Evolutionary conservation across 2,329 filamentous ascomycete species (phyloP).

Genomic region (Hypoxylon sp.): DNA sequence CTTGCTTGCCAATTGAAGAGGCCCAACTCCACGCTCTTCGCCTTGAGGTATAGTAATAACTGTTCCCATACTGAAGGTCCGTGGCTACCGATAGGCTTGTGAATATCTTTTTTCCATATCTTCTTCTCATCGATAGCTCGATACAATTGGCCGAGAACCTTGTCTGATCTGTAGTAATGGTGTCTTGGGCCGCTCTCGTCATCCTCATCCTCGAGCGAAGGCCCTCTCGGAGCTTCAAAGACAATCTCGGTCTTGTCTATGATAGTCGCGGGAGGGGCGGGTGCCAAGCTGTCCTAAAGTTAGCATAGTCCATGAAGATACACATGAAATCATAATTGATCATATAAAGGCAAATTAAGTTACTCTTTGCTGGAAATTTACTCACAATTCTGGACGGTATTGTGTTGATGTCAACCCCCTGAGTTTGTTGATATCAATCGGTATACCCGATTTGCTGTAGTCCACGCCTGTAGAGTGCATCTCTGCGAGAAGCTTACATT

Average conservation of each 20-base stretch:
- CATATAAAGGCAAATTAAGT: slow-evolving; percentile 1
- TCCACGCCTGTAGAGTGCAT: slow-evolving; percentile 81
- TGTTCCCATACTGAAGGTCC: slow-evolving; percentile 62
- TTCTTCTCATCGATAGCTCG: slow-evolving; percentile 79
- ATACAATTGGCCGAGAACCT: slow-evolving; percentile 79
- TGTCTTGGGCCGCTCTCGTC: slow-evolving; percentile 62
- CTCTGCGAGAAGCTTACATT: slow-evolving; percentile 71
- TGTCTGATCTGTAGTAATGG: slow-evolving; percentile 76
- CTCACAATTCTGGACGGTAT: slow-evolving; percentile 71
- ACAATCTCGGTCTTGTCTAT: slow-evolving; percentile 62
- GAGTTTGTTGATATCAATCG: slow-evolving; percentile 64
- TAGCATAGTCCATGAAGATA: slow-evolving; percentile 11
- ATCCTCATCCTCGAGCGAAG: slow-evolving; percentile 60
- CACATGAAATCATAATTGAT: not conserved
- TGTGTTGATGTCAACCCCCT: slow-evolving; percentile 56
- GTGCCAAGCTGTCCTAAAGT: slow-evolving; percentile 59
- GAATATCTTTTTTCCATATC: slow-evolving; percentile 71
- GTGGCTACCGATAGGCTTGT: slow-evolving; percentile 47
- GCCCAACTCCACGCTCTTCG: slow-evolving; percentile 52
- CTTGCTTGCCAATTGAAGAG: slow-evolving; percentile 56
- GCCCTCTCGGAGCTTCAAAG: slow-evolving; percentile 55
- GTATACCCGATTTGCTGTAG: slow-evolving; percentile 81
- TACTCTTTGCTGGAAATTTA: slow-evolving; percentile 25
- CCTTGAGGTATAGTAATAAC: slow-evolving; percentile 54
- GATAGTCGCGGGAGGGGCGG: slow-evolving; percentile 61